A percentile compares a stretch with the other conserved stretches of the same genome.
Evolutionary conservation across 306 rosid genomes (phyloP).

Genomic region (Casuarina equisetifolia): DNA sequence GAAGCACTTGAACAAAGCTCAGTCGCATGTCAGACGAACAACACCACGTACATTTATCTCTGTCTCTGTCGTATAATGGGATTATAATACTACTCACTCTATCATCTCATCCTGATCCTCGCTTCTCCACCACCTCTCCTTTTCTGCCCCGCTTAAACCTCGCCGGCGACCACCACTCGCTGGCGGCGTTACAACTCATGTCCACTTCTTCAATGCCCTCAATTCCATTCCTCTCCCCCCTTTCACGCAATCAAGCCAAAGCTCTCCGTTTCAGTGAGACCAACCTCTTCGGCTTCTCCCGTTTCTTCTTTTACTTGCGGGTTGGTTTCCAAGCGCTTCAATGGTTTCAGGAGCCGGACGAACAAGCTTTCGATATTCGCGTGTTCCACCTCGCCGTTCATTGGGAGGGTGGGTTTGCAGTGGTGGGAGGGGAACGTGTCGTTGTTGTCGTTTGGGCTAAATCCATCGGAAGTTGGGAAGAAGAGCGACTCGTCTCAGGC

Average conservation of each 20-base stretch:
- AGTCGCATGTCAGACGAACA: not conserved
- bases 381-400: slow-evolving; percentile 60
- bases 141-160: slow-evolving; percentile 5
- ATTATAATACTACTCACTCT: not conserved
- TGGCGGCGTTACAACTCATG: slow-evolving; percentile 33
- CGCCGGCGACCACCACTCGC: slow-evolving; percentile 25
- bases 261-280: not conserved
- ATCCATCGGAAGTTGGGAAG: slow-evolving; percentile 33
- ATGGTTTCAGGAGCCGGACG: slow-evolving; percentile 26
- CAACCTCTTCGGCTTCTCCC: slow-evolving; percentile 9
- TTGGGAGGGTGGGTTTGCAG: slow-evolving; percentile 48
- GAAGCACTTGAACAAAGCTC: not conserved
- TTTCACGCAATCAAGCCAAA: slow-evolving; percentile 13
- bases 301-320: slow-evolving; percentile 4
- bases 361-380: slow-evolving; percentile 47
- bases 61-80: not conserved
- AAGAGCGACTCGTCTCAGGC: slow-evolving; percentile 60
- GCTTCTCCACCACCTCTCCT: slow-evolving; percentile 2
- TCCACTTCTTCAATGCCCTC: slow-evolving; percentile 40
- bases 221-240: slow-evolving; percentile 31
- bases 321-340: slow-evolving; percentile 28
- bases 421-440: slow-evolving; percentile 49
- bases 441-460: slow-evolving; percentile 56
- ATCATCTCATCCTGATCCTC: slow-evolving; percentile 21
- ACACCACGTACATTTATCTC: not conserved